Conservation (phyloP, 2,329 filamentous ascomycete species). For the Cytospora piceae region DNA sequence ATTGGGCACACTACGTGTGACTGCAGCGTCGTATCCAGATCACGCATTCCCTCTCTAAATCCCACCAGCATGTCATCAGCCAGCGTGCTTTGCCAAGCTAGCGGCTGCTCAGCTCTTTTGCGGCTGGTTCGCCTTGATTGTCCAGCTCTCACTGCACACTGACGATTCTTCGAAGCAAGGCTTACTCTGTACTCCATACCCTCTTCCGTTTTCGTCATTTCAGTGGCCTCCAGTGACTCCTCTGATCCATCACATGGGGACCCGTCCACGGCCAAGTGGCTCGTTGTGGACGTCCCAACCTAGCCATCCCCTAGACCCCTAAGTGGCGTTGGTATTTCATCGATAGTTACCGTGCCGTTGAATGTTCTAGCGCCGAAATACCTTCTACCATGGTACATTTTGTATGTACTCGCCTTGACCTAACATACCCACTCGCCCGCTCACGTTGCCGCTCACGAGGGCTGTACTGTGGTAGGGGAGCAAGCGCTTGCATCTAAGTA, state of each 20-base stretch:
- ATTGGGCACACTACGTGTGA: neutral
- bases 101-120: slow-evolving; percentile 7
- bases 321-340: slow-evolving; percentile 19
- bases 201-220: slow-evolving; percentile 12
- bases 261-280: slow-evolving; percentile 13
- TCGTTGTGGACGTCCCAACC: slow-evolving; percentile 15
- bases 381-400: slow-evolving; percentile 8
- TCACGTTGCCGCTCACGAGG: slow-evolving; percentile 20
- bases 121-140: slow-evolving; percentile 19
- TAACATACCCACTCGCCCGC: neutral
- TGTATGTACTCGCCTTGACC: slow-evolving; percentile 7
- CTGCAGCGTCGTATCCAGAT: slow-evolving; percentile 30
- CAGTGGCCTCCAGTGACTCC: neutral
- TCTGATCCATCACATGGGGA: slow-evolving; percentile 13
- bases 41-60: slow-evolving; percentile 21
- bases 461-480: slow-evolving; percentile 13
- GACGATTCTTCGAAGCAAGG: neutral
- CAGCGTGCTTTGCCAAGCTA: slow-evolving; percentile 15
- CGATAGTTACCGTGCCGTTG: slow-evolving; percentile 15
- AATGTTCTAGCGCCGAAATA: slow-evolving; percentile 18
- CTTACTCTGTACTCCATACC: neutral
- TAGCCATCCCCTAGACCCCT: neutral
- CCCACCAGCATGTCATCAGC: neutral
- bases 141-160: slow-evolving; percentile 6
- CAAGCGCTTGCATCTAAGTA: slow-evolving; percentile 6